Percentiles rank a stretch among this genome's conserved stretches.
phyloP scores from a whole-genome alignment of 1,284 basidiomycete genomes.

The Leccinum colubrinum region DNA sequence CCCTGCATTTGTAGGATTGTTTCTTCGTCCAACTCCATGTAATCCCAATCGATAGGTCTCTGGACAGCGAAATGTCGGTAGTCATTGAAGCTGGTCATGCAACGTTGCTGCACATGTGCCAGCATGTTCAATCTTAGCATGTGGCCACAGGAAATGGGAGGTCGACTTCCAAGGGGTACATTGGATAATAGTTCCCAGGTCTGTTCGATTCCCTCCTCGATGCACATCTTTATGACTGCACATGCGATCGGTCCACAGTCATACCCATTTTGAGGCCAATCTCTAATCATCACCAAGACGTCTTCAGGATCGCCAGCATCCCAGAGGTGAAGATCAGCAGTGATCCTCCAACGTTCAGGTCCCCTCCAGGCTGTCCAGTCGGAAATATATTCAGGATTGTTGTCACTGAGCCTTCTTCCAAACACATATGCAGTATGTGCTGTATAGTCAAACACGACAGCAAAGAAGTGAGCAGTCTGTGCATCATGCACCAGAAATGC shows the following conservation, averaged over 20 bases:
- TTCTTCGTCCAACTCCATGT: neutral
- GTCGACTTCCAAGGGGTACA: neutral
- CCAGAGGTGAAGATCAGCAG: constrained; percentile 9
- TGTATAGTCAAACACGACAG: constrained; percentile 6
- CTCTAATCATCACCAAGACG: neutral
- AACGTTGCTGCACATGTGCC: neutral
- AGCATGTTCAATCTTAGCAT: constrained; percentile 3
- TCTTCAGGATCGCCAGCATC: neutral
- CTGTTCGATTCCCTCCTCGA: neutral
- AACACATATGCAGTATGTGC: constrained; percentile 1
- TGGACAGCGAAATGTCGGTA: constrained; percentile 4
- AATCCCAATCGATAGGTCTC: neutral
- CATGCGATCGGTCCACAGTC: constrained; percentile 6
- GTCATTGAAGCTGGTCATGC: neutral
- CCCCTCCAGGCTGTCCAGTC: constrained; percentile 7
- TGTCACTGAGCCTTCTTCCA: neutral
- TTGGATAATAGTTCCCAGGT: neutral
- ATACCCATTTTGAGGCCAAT: constrained; percentile 16
- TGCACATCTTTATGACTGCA: neutral
- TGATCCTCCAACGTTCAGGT: neutral
- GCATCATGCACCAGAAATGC: neutral
- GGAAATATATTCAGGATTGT: neutral
- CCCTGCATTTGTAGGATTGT: neutral
- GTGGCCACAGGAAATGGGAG: constrained; percentile 9
- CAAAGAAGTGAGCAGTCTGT: constrained; percentile 5